Conservation (phyloP, 768 basidiomycete genomes). For the Lyophyllum semitale region DNA sequence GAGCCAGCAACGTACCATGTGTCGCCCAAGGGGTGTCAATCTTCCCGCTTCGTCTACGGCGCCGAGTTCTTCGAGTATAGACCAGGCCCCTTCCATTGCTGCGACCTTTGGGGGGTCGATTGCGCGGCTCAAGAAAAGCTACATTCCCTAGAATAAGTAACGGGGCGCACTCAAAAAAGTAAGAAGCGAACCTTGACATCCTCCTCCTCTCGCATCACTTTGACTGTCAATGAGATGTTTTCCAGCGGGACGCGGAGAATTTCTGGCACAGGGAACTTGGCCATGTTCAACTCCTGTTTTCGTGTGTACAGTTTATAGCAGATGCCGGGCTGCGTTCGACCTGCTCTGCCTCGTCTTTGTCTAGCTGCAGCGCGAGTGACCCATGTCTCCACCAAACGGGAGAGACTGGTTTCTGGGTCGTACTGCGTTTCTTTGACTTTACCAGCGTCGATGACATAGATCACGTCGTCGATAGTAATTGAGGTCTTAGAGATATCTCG, state of each 20-base stretch:
- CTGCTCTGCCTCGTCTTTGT: conserved; percentile 89
- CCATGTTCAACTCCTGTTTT: conserved; percentile 69
- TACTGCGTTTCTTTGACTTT: conserved; percentile 83
- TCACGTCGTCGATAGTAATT: conserved; percentile 87
- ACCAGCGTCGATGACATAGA: conserved; percentile 83
- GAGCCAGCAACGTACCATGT: conserved; percentile 53
- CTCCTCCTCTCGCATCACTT: conserved; percentile 73
- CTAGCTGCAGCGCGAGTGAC: conserved; percentile 75
- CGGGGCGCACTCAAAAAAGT: conserved; percentile 7
- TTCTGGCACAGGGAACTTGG: conserved; percentile 78
- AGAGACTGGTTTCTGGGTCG: conserved; percentile 71
- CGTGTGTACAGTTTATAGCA: conserved; percentile 91
- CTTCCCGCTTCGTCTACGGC: conserved; percentile 66
- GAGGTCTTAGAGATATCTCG: conserved; percentile 60
- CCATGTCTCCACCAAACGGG: conserved; percentile 79
- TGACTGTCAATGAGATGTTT: conserved; percentile 77
- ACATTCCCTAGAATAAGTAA: not conserved
- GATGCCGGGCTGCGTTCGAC: conserved; percentile 76
- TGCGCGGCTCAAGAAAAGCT: conserved; percentile 71
- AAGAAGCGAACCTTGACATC: conserved; percentile 65
- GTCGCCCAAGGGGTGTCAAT: conserved; percentile 80
- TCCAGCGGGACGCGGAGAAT: conserved; percentile 88
- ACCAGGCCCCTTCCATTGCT: conserved; percentile 79
- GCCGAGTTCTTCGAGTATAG: conserved; percentile 72
- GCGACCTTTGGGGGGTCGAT: conserved; percentile 81